phyloP scores from a whole-genome alignment of 2,329 filamentous ascomycete genomes.

The Leptographium flavum region DNA sequence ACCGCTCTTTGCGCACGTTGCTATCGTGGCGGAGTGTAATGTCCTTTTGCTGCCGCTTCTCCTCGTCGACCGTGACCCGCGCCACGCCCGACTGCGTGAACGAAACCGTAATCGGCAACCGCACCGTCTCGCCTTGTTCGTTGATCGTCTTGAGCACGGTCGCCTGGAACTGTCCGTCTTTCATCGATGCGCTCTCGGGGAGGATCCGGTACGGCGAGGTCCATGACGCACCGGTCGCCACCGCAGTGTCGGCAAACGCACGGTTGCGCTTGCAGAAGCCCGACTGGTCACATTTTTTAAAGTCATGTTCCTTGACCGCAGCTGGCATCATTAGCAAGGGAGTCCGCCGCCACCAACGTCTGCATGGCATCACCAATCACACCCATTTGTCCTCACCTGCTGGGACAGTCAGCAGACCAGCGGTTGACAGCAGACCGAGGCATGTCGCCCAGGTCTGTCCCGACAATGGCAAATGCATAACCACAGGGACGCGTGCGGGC shows the following conservation, averaged over 20 bases:
- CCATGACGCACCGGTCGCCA: slow-evolving; percentile 53
- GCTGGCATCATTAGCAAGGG: slow-evolving; percentile 30
- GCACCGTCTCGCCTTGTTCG: slow-evolving; percentile 50
- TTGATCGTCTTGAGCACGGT: slow-evolving; percentile 68
- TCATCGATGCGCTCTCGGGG: slow-evolving; percentile 57
- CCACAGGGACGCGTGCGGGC: slow-evolving; percentile 4
- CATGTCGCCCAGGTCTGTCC: slow-evolving; percentile 47
- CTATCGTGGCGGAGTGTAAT: slow-evolving; percentile 80
- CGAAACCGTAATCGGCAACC: slow-evolving; percentile 69
- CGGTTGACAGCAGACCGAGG: slow-evolving; percentile 41
- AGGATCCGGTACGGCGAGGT: slow-evolving; percentile 67
- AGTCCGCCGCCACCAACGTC: no score
- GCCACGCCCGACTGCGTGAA: slow-evolving; percentile 85
- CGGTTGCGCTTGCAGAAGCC: slow-evolving; percentile 96
- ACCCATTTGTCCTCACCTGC: slow-evolving; percentile 40
- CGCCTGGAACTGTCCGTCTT: slow-evolving; percentile 66
- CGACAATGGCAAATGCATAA: slow-evolving; percentile 41
- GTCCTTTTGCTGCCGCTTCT: slow-evolving; percentile 75
- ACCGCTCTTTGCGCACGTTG: slow-evolving; percentile 75
- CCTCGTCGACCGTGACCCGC: slow-evolving; percentile 80
- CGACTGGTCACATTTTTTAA: slow-evolving; percentile 91
- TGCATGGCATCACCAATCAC: no score
- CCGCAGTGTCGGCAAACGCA: slow-evolving; percentile 67
- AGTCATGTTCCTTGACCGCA: slow-evolving; percentile 87
- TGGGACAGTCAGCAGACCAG: slow-evolving; percentile 41